Percentiles rank a stretch among this genome's conserved stretches.
phyloP scores from a whole-genome alignment of 768 basidiomycete species.

The Lactifluus hygrophoroides region DNA sequence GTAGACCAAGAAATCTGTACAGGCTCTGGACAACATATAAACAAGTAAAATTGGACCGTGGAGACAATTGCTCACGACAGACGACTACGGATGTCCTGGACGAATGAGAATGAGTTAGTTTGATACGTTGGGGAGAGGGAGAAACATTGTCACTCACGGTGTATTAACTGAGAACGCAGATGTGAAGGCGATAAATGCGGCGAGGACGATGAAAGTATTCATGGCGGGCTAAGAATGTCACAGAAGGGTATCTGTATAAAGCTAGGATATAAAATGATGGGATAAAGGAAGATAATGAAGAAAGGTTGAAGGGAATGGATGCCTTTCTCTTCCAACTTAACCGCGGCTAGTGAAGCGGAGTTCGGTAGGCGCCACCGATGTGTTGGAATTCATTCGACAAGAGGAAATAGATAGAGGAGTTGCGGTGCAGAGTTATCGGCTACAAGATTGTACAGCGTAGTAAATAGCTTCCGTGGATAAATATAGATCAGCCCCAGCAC shows the following conservation, averaged over 20 bases:
- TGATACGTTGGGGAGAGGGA: not conserved
- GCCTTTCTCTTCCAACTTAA: not conserved
- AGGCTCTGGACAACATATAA: slow-evolving; percentile 41
- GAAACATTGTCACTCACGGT: slow-evolving; percentile 39
- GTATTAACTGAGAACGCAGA: slow-evolving; percentile 52
- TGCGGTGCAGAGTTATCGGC: not conserved
- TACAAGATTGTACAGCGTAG: slow-evolving; percentile 7
- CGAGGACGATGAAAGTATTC: slow-evolving; percentile 29
- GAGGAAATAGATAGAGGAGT: not conserved
- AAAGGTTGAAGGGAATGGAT: slow-evolving; percentile 3
- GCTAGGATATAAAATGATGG: slow-evolving; percentile 1
- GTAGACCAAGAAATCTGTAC: slow-evolving; percentile 41
- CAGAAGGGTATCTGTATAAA: slow-evolving; percentile 6
- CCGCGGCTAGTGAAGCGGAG: slow-evolving; percentile 19
- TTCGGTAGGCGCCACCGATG: slow-evolving; percentile 2
- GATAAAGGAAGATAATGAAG: not conserved
- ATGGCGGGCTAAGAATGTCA: slow-evolving; percentile 24
- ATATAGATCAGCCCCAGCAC: not conserved
- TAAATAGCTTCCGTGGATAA: not conserved
- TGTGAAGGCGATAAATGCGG: slow-evolving; percentile 26
- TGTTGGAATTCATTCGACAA: slow-evolving; percentile 13
- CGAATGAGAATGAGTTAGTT: not conserved
- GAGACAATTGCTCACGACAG: slow-evolving; percentile 39
- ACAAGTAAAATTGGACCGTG: not conserved
- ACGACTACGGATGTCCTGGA: slow-evolving; percentile 33